Evolutionary conservation across 2,329 filamentous ascomycete genomes (phyloP).

Genomic region (Cercospora sp.): DNA sequence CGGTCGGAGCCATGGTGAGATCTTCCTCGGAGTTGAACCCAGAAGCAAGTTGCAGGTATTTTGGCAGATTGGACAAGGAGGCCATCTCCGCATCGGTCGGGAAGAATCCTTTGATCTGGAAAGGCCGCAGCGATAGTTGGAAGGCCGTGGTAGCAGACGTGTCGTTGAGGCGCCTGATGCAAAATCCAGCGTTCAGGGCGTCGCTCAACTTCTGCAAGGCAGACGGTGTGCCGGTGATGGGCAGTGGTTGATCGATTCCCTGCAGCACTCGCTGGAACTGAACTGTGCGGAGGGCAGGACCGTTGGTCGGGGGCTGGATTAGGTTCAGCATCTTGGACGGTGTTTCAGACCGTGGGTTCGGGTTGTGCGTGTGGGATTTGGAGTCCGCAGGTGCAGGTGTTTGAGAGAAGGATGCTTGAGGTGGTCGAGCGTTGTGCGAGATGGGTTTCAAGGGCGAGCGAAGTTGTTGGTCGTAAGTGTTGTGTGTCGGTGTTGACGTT

Average conservation of each 20-base stretch:
- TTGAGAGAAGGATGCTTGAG: neutral
- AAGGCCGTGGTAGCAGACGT: neutral
- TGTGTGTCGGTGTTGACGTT: neutral
- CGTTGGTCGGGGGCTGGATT: neutral
- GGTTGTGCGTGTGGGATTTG: neutral
- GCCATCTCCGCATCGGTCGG: conserved; percentile 6
- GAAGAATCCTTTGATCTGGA: neutral
- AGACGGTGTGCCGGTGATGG: neutral
- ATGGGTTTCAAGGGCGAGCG: neutral
- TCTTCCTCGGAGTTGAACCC: neutral
- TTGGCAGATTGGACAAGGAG: neutral
- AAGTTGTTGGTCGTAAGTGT: neutral
- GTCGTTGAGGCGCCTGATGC: neutral
- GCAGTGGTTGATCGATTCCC: neutral
- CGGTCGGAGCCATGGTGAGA: neutral
- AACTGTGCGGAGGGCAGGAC: neutral
- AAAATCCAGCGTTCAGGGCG: neutral
- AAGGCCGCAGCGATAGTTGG: neutral
- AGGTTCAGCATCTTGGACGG: neutral
- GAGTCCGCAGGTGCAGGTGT: neutral
- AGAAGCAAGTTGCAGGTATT: neutral
- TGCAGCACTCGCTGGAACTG: neutral
- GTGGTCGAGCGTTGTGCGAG: neutral
- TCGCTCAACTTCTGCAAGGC: neutral
- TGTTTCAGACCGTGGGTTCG: neutral